A percentile compares a stretch with the other conserved stretches of the same genome.
Conservation (phyloP, 1,284 basidiomycete genomes). For the Laetiporus sulphureus region DNA sequence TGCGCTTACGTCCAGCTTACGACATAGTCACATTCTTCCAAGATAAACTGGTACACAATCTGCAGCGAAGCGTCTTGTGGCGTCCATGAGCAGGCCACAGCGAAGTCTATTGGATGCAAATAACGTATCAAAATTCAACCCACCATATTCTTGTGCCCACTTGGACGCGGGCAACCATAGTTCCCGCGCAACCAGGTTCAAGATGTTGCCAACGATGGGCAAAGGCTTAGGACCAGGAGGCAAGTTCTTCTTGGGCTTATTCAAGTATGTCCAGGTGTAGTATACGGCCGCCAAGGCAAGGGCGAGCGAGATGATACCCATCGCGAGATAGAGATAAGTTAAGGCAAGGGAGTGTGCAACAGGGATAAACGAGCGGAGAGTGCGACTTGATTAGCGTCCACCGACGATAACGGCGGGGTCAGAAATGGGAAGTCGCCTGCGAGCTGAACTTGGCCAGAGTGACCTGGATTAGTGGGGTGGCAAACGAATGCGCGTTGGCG, state of each 20-base stretch:
- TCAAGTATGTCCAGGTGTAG: constrained; percentile 17
- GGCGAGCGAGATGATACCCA: constrained; percentile 1
- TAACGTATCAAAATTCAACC: no score
- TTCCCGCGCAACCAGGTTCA: constrained; percentile 50
- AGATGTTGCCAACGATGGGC: constrained; percentile 56
- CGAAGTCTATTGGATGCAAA: no score
- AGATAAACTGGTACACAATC: no score
- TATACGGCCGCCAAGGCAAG: constrained; percentile 14
- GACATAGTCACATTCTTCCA: no score
- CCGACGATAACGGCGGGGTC: no score
- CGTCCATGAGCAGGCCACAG: no score
- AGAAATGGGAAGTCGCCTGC: no score
- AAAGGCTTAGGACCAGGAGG: constrained; percentile 67
- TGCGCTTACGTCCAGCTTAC: no score
- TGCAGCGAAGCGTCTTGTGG: no score
- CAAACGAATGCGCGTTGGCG: no score
- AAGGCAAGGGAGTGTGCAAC: constrained; percentile 4
- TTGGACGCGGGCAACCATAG: constrained; percentile 29
- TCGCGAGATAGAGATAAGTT: constrained; percentile 9
- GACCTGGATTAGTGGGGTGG: not conserved
- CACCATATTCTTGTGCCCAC: constrained; percentile 28
- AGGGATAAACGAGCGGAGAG: not conserved
- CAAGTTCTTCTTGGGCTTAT: constrained; percentile 14
- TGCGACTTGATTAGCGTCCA: not conserved
- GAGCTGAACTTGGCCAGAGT: not conserved